phyloP scores from a whole-genome alignment of 2,329 filamentous ascomycete species.

The Epicoccum sorghinum region DNA sequence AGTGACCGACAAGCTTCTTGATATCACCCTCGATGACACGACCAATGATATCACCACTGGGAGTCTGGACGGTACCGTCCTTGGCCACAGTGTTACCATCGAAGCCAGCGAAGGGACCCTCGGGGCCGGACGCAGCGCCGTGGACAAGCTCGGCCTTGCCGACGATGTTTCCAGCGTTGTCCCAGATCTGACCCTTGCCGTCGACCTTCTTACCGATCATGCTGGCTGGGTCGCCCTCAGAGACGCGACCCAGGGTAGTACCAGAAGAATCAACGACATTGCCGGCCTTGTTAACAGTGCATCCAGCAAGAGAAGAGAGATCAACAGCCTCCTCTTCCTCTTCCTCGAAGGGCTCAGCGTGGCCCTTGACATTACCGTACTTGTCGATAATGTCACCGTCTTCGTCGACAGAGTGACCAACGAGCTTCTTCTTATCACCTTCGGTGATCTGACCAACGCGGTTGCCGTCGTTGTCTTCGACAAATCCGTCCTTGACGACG shows the following conservation, averaged over 20 bases:
- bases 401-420: conserved; percentile 76
- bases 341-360: conserved; percentile 62
- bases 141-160: conserved; percentile 63
- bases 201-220: conserved; percentile 68
- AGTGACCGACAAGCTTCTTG: conserved; percentile 58
- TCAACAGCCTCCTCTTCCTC: conserved; percentile 59
- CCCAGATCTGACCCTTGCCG: conserved; percentile 68
- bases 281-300: conserved; percentile 68
- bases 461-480: conserved; percentile 79
- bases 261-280: conserved; percentile 66
- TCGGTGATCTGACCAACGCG: conserved; percentile 73
- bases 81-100: conserved; percentile 63
- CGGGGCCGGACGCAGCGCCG: conserved; percentile 56
- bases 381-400: conserved; percentile 83
- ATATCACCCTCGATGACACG: conserved; percentile 58
- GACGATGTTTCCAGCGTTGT: conserved; percentile 66
- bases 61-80: conserved; percentile 61
- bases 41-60: conserved; percentile 55
- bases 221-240: conserved; percentile 61
- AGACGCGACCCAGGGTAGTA: conserved; percentile 63
- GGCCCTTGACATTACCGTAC: conserved; percentile 68
- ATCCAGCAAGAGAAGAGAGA: conserved; percentile 65
- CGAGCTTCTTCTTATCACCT: conserved; percentile 74
- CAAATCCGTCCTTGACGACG: conserved; percentile 71
- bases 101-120: conserved; percentile 66